These are phyloP conservation scores for Pseudoturritis turrita DNA, from an alignment of 345 rosid species.

Conservation along the genomic window DNA sequence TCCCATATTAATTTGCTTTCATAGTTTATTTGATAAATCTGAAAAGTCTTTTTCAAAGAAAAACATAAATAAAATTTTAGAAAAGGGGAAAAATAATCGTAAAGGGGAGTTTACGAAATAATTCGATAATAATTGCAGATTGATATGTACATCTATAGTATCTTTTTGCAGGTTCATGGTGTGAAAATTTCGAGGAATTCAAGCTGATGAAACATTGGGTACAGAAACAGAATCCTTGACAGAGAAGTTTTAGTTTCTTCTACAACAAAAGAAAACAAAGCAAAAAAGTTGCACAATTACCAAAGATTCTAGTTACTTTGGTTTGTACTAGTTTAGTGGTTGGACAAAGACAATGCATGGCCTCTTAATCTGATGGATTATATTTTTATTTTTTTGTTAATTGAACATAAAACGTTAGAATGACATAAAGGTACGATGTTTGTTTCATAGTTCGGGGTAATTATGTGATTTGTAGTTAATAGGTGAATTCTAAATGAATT, in stretches of 20 bases:
- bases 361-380: slow-evolving; percentile 10
- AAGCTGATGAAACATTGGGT: slow-evolving; percentile 20
- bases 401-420: slow-evolving; percentile 6
- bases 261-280: background rate
- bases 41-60: slow-evolving; percentile 5
- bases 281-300: slow-evolving; percentile 35
- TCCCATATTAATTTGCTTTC: background rate
- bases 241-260: slow-evolving; percentile 31
- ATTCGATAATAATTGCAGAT: slow-evolving; percentile 30
- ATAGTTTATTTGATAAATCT: background rate
- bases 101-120: slow-evolving; percentile 26
- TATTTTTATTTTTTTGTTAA: slow-evolving; percentile 2
- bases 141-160: background rate
- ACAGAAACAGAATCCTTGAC: slow-evolving; percentile 35
- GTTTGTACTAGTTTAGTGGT: slow-evolving; percentile 24
- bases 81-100: slow-evolving; percentile 6
- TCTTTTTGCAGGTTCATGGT: slow-evolving; percentile 28
- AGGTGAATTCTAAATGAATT: background rate
- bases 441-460: background rate
- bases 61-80: background rate
- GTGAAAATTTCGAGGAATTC: slow-evolving; percentile 24
- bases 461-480: background rate
- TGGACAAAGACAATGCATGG: slow-evolving; percentile 30
- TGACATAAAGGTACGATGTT: slow-evolving; percentile 30
- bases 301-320: slow-evolving; percentile 35